phyloP scores from a whole-genome alignment of 495 filamentous ascomycete genomes.

The Daldinia grandis region DNA sequence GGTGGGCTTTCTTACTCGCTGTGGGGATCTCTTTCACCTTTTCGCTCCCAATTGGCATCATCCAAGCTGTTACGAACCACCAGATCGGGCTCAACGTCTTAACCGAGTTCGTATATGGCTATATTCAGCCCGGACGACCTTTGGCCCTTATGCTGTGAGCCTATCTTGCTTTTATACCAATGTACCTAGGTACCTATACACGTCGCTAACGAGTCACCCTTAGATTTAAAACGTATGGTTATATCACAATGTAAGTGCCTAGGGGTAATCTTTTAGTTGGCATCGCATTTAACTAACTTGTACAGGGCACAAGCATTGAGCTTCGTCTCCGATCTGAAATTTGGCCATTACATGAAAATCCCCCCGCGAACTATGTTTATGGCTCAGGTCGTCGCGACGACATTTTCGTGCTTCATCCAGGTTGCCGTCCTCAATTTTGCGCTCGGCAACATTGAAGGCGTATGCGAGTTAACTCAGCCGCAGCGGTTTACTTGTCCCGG shows the following conservation, averaged over 20 bases:
- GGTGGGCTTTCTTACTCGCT: conserved; percentile 73
- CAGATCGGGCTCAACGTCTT: conserved; percentile 73
- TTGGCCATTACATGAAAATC: conserved; percentile 79
- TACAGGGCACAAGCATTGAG: conserved; percentile 59
- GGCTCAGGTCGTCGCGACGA: conserved; percentile 72
- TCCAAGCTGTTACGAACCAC: conserved; percentile 73
- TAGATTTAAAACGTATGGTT: conserved; percentile 78
- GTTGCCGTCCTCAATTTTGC: conserved; percentile 71
- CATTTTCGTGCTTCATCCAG: conserved; percentile 72
- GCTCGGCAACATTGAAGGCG: conserved; percentile 65
- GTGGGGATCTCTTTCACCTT: conserved; percentile 65
- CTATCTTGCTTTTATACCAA: not conserved
- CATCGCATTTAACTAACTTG: conserved; percentile 5
- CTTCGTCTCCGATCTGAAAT: conserved; percentile 64
- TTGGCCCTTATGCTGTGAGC: conserved; percentile 71
- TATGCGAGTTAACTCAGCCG: conserved; percentile 67
- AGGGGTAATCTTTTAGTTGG: not conserved
- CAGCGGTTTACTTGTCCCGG: conserved; percentile 75
- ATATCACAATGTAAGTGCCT: conserved; percentile 66
- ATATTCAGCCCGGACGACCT: conserved; percentile 72
- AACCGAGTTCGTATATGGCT: conserved; percentile 76
- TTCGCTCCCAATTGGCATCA: conserved; percentile 64
- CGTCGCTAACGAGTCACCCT: not conserved
- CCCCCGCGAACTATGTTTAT: conserved; percentile 71
- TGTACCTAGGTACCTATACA: too few relatives aligned